Evolutionary conservation across 2,329 filamentous ascomycete species (phyloP).

Genomic region (Verticillium zaregamsianum): DNA sequence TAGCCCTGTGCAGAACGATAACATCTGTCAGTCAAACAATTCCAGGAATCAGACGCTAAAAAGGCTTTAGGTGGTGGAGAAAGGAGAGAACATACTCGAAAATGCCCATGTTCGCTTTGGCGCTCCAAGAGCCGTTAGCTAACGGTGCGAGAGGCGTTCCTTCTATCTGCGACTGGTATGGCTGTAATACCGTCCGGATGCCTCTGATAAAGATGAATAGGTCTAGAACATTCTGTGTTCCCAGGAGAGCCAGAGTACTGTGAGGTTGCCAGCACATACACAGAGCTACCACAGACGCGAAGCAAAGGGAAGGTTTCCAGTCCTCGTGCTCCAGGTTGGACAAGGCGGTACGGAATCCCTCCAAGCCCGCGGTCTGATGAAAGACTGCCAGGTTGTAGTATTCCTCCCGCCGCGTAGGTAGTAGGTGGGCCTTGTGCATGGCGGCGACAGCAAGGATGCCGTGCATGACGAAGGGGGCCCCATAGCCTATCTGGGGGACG

Average conservation of each 20-base stretch:
- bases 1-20: too few species aligned
- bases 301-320: slow-evolving; percentile 31
- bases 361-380: slow-evolving; percentile 22
- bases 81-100: neutral
- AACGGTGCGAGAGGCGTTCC: slow-evolving; percentile 1
- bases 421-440: slow-evolving; percentile 21
- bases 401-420: slow-evolving; percentile 16
- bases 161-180: neutral
- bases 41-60: too few species aligned
- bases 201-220: slow-evolving; percentile 8
- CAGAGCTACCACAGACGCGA: slow-evolving; percentile 33
- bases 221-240: neutral
- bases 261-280: slow-evolving; percentile 9
- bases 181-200: neutral
- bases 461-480: slow-evolving; percentile 20
- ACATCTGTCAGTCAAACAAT: too few species aligned
- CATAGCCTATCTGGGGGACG: slow-evolving; percentile 21
- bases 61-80: too few species aligned
- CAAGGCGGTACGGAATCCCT: slow-evolving; percentile 20
- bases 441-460: slow-evolving; percentile 21
- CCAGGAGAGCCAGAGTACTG: too few species aligned
- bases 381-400: slow-evolving; percentile 22
- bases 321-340: slow-evolving; percentile 12
- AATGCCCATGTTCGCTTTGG: neutral
- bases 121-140: neutral